phyloP scores from a whole-genome alignment of 805 yeast species.

The Isabelozyma pseudorhagii region DNA sequence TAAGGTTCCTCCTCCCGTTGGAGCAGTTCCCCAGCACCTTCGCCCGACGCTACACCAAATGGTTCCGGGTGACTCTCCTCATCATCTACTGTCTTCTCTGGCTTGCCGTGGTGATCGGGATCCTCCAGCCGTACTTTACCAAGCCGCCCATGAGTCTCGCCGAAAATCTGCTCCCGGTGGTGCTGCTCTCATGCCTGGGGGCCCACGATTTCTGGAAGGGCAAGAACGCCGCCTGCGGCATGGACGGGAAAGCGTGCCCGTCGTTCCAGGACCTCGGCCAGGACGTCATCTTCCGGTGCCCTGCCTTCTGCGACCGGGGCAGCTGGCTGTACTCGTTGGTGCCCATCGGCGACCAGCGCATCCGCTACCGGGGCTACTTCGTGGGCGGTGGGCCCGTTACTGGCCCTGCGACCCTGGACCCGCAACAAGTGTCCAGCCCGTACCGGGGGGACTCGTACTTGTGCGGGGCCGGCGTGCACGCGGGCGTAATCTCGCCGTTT shows the following conservation, averaged over 20 bases:
- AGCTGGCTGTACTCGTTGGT: conserved; percentile 73
- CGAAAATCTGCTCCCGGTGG: conserved; percentile 21
- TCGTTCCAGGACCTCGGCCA: conserved; percentile 39
- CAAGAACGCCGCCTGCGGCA: conserved; percentile 72
- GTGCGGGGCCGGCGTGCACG: conserved; percentile 87
- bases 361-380: conserved; percentile 68
- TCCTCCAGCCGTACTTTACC: conserved; percentile 46
- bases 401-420: not conserved
- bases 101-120: conserved; percentile 35
- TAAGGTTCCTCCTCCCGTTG: conserved; percentile 9
- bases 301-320: conserved; percentile 80
- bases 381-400: conserved; percentile 66
- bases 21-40: conserved; percentile 43
- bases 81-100: conserved; percentile 44
- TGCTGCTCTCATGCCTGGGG: conserved; percentile 48
- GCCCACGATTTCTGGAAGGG: conserved; percentile 65
- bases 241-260: conserved; percentile 59
- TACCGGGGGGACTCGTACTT: conserved; percentile 88
- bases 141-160: conserved; percentile 30
- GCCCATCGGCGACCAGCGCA: conserved; percentile 65
- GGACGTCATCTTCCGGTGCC: conserved; percentile 67
- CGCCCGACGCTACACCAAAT: conserved; percentile 9
- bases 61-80: conserved; percentile 25
- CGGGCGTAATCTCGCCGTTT: conserved; percentile 70
- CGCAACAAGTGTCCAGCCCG: conserved; percentile 46